phyloP scores from a whole-genome alignment of 257 asterid genomes.

The Solanum piurae region DNA sequence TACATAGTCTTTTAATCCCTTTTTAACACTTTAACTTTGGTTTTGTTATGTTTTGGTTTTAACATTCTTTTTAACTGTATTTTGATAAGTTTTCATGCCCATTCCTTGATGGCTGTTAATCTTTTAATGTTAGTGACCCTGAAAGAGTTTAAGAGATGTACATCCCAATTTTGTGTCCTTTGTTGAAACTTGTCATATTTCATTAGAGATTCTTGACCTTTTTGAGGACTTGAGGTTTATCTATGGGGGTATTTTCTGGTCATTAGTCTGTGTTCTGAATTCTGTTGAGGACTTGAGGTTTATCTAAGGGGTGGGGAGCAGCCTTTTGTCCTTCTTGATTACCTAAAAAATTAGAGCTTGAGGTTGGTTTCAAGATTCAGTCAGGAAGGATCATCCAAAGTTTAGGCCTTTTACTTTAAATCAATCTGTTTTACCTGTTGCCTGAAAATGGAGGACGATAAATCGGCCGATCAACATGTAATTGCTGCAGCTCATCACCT shows the following conservation, averaged over 20 bases:
- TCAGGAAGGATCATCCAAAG: background rate
- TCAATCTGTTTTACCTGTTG: background rate
- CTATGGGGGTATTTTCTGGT: background rate
- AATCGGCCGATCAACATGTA: constrained; percentile 24
- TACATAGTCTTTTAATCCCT: background rate
- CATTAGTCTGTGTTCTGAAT: background rate
- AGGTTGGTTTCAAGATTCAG: background rate
- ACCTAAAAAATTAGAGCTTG: background rate
- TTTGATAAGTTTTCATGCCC: background rate
- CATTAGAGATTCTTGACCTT: background rate
- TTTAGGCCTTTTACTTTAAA: background rate
- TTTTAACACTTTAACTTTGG: background rate
- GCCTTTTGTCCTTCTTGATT: background rate
- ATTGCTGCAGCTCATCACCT: constrained; percentile 53
- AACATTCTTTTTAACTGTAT: background rate
- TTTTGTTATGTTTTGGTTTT: background rate
- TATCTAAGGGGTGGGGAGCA: background rate
- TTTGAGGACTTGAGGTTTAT: background rate
- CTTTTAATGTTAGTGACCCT: background rate
- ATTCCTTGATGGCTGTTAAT: background rate
- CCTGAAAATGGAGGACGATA: constrained; percentile 19
- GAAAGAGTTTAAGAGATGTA: background rate
- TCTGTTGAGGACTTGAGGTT: background rate
- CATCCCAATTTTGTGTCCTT: background rate
- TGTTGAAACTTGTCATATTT: background rate